Base-by-base conservation (phyloP, 1,284 basidiomycete genomes). In the Ustilago curta region DNA sequence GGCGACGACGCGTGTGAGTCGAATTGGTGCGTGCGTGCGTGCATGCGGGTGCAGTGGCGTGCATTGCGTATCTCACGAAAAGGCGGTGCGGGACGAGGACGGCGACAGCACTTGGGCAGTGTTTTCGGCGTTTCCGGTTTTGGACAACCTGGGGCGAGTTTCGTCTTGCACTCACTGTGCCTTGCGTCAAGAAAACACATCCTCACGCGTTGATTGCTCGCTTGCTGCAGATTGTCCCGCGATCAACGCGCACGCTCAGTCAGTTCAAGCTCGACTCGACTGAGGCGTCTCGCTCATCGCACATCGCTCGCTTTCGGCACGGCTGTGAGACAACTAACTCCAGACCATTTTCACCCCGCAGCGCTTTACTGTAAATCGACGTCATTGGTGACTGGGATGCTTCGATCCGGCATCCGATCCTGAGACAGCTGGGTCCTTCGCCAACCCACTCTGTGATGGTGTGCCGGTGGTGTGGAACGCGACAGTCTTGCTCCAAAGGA, bases 1-100 rank as follows among this genome's bases (percentile, higher is more conserved):
- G 29, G 48, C 48, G 48, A 32, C 21, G 48, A 21, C 37, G 48
- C 21, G 48, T 29, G 47, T 5, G n/a, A 7, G 9, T 21, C 2
- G 48, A 29, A 43, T 18, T 45, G 53, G 53, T 25, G 42, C 40
- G 53, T 55, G 53, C 42, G 53, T 25, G 42, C 40, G 53, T 55
- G 53, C 42, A 21, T 35, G 31, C 18, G n/a, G n/a, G 25, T 55
- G 53, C 53, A 55, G 53, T 32, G 42, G 53, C 53, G 42, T 44
- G 53, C 53, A 55, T 16, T 16, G 14, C 35, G 35, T 37, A 37
- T 14, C 35, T 32, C 31, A 32, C 43, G 8, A 23, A 44, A 19
- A 12, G 29, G 27, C 29, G 48, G 2, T 21, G 3, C 8, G 14
- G 8, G 32, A 35, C 14, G 32, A 35, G 3, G 11, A 19, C n/a